Evolutionary conservation across 1,284 basidiomycete genomes (phyloP), one percentile per base, ranked within the genome.

Genomic region (Takashimella tepidaria): DNA sequence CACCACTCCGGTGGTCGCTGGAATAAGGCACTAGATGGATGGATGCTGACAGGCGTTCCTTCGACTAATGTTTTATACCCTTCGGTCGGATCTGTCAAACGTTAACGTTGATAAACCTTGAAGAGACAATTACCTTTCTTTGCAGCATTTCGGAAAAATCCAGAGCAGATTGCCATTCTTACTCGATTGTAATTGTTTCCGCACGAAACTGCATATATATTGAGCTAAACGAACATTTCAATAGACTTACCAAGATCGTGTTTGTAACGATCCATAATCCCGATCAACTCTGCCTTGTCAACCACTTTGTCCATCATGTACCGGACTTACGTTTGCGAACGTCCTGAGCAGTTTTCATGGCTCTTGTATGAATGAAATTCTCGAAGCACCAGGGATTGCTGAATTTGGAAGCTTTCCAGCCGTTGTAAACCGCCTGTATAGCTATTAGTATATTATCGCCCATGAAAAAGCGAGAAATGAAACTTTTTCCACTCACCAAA

Each of bases 61-160:
- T 98, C 95, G 1, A 97, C 92, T 4, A 98, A 83, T 0, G 92
- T 96, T 78, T 98, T 98, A 81, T 98, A 99, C n/a, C 93, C 89
- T 76, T 76, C 74, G 6, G 68, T 67, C 0, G 74, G 72, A 57
- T 76, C 74, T 70, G 55, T 8, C 20, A 24, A 22, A 41, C 27
- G 49, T 58, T 41, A 59, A 45, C 47, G 16, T 25, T 21, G 45
- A 16, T 27, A 43, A 44, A 41, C 48, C 11, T 20, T 47, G 3
- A 87, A 87, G 68, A 22, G 23, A 45, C 62, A 8, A 37, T 22
- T 25, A 68, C 95, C 91, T 76, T 97, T 96, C 80, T 97, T 97
- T 22, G 92, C 92, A 0, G 92, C 92, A 67, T 96, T 88, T 21
- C 92, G 83, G 84, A 96, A 97, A 78, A 89, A 95, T 23, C 96